Evolutionary conservation across 139 green algal species (phyloP), one percentile per base, ranked within the genome.

Genomic region (Asterochloris erici): DNA sequence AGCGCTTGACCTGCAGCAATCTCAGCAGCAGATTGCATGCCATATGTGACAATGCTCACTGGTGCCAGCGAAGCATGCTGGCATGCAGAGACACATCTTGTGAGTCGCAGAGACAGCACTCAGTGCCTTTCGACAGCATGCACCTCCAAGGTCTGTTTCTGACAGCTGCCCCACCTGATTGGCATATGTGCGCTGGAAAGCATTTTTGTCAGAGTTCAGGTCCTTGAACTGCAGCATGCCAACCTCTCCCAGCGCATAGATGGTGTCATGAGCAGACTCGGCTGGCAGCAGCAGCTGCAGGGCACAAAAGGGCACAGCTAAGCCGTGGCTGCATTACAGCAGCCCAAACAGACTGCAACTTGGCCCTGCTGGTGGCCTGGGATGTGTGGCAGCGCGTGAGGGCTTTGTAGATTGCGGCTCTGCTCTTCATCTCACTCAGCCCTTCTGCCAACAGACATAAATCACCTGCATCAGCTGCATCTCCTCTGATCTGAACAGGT

Each of bases 211-310:
- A 0, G 88, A 71, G 84, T 99, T 99, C 12, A 99, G 83, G 80
- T 98, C 96, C 81, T 96, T 96, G 86, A 98, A 98, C 84, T 98
- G 95, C 74, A 97, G 88, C 75, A 95, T 83, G 19, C 93, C 96
- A 10, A 99, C 82, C 29, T 98, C 91, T 0, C 97, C 97, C 14
- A 99, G 89, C 0, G 92, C 90, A 23, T 86, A 84, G 14, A 99
- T 90, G 1, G 96, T 98, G 76, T 97, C 93, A 77, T 98, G 96
- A 6, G 97, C 96, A 28, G 94, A 90, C 83, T 99, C 97, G 0
- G 92, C 91, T 6, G 97, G 97, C 77, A 99, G 95, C 91, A 99
- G 98, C 63, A 99, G 94, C 95, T 99, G 94, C 79, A 83, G 12
- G 19, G 64, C 60, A 81, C 17, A 26, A 1, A 87, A 61, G 21